Base-by-base conservation (phyloP, 441 rosid genomes). In the Melastoma candidum region DNA sequence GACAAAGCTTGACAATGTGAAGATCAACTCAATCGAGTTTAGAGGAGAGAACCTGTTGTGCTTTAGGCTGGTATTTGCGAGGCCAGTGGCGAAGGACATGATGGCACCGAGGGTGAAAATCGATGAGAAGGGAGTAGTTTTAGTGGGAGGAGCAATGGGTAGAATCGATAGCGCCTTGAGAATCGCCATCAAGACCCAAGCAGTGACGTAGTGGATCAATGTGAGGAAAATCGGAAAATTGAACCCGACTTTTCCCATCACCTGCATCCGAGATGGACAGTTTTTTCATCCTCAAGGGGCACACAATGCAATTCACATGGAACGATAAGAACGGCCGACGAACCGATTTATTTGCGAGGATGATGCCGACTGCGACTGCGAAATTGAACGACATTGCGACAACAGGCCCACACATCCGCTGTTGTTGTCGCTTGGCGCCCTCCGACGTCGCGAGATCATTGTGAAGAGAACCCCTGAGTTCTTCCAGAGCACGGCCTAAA, bases 41-140 rank as follows among this genome's bases (percentile, higher is more conserved):
- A 36, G 41, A 36, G 41, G 46, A 10, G 46, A 4, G 49, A 53
- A 83, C 98, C 96, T 88, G 78, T 92, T 92, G 63, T 79, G 76
- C 62, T 85, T 81, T 22, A 92, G 84, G 66, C 98, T 85, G 54
- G 92, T 81, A 61, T 92, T 92, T 54, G 97, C 94, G 14, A 92
- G 92, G 55, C 98, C 95, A 10, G 98, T 84, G 51, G 98, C 93
- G 1, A 92, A 88, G 32, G 98, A 84, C 97, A 92, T 92, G 57
- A 88, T 87, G 45, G 74, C 84, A 2, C 95, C 95, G 58, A 88
- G 74, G 24, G 78, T 62, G 66, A 85, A 84, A 2, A 92, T 69
- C 22, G 95, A 77, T 6, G 92, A 70, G 73, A 78, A 85, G 47
- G 95, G 95, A 49, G 95, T 84, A 10, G 84, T 74, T 72, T 78